A percentile compares a stretch with the other conserved stretches of the same genome.
phyloP scores from a whole-genome alignment of 768 basidiomycete genomes.

The Leucogyrophana mollusca region DNA sequence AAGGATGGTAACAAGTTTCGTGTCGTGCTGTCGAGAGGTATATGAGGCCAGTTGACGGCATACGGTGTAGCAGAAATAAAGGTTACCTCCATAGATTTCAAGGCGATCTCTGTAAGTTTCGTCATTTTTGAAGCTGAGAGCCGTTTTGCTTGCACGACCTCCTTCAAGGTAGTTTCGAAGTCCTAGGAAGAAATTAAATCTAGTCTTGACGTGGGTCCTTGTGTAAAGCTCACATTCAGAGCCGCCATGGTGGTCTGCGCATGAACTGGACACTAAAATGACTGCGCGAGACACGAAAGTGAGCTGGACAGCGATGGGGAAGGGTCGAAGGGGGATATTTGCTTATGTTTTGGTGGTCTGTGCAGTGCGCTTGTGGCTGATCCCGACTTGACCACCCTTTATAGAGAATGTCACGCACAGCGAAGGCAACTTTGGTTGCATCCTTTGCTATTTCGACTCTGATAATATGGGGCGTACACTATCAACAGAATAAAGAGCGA shows the following conservation, averaged over 20 bases:
- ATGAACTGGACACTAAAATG: constrained; percentile 15
- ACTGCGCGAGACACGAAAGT: constrained; percentile 5
- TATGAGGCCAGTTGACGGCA: neutral
- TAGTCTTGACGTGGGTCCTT: neutral
- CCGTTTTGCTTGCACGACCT: constrained; percentile 79
- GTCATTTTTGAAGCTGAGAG: constrained; percentile 87
- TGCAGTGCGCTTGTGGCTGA: constrained; percentile 15
- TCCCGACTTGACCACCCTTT: constrained; percentile 1
- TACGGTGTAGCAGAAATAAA: neutral
- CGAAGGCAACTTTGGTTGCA: constrained; percentile 71
- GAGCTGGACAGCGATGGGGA: constrained; percentile 8
- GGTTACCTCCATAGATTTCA: constrained; percentile 77
- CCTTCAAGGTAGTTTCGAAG: constrained; percentile 79
- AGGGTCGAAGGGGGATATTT: constrained; percentile 33
- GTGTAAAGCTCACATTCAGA: constrained; percentile 34
- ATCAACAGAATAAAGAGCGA: constrained; percentile 78
- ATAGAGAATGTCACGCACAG: constrained; percentile 56
- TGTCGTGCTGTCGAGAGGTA: constrained; percentile 61
- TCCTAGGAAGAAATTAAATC: constrained; percentile 44
- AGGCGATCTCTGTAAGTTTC: constrained; percentile 69
- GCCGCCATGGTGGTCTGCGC: constrained; percentile 35
- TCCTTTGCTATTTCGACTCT: constrained; percentile 62
- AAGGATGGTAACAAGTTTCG: constrained; percentile 82
- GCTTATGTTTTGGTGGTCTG: constrained; percentile 31
- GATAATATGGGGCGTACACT: constrained; percentile 90